These are phyloP conservation scores for Fistulifera solaris DNA, from an alignment of 108 stramenopile genomes.

Conservation along the genomic window DNA sequence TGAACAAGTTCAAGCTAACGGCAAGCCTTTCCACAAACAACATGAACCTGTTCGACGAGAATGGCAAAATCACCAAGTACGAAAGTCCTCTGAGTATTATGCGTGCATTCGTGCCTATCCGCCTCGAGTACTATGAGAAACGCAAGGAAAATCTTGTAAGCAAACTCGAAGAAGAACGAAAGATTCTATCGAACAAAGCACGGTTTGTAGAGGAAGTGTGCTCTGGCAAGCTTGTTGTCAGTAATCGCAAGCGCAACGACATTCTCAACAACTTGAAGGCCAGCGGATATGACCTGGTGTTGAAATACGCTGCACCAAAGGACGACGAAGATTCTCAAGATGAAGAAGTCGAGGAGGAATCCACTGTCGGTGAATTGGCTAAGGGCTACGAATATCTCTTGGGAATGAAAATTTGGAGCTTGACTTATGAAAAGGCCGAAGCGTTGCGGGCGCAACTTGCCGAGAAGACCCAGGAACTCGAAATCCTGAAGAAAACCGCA, in stretches of 20 bases:
- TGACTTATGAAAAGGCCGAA: conserved; percentile 94
- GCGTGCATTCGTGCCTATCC: conserved; percentile 76
- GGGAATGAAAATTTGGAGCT: conserved; percentile 95
- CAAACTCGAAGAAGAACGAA: conserved; percentile 58
- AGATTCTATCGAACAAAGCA: conserved; percentile 89
- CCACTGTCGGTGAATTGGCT: conserved; percentile 54
- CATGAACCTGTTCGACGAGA: conserved; percentile 90
- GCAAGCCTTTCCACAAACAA: conserved; percentile 79
- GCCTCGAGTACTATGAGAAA: conserved; percentile 83
- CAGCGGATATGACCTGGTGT: conserved; percentile 80
- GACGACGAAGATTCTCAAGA: conserved; percentile 18
- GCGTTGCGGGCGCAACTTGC: conserved; percentile 77
- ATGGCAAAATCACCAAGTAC: conserved; percentile 83
- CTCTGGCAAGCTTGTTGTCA: conserved; percentile 81
- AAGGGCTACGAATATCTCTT: conserved; percentile 98
- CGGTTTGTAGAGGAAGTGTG: conserved; percentile 96
- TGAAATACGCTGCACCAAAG: conserved; percentile 4
- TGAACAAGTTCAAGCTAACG: conserved; percentile 92
- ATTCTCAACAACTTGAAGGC: conserved; percentile 77
- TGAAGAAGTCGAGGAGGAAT: conserved; percentile 47
- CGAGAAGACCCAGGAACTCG: conserved; percentile 75
- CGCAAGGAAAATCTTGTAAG: conserved; percentile 75
- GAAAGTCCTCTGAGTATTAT: conserved; percentile 64
- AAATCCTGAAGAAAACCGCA: conserved; percentile 62
- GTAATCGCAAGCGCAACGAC: conserved; percentile 87